Percentiles rank a stretch among this genome's conserved stretches.
phyloP scores from a whole-genome alignment of 2,329 filamentous ascomycete species.

The Fusarium anthophilum region DNA sequence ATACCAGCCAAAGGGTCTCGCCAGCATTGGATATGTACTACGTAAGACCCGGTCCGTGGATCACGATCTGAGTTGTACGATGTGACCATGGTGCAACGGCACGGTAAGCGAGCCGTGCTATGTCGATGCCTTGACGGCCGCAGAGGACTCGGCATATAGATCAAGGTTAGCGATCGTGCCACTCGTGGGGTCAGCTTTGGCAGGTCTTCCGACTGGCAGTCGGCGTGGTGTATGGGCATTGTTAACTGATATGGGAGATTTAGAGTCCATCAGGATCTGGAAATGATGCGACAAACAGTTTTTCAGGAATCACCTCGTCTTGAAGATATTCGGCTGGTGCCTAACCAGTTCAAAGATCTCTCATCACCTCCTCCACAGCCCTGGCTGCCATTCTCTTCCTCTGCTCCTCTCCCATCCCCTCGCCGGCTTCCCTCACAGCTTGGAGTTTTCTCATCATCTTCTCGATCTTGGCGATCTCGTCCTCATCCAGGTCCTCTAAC shows the following conservation, averaged over 20 bases:
- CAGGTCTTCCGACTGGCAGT: neutral
- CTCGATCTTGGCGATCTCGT: slow-evolving; percentile 68
- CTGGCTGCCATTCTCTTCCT: slow-evolving; percentile 68
- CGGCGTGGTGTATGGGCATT: neutral
- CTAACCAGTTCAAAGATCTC: slow-evolving; percentile 54
- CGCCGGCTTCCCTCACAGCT: slow-evolving; percentile 67
- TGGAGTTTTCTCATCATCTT: slow-evolving; percentile 72
- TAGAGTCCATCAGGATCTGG: neutral
- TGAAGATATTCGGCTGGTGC: neutral
- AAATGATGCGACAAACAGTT: neutral
- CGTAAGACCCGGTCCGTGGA: neutral
- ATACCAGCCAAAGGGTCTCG: slow-evolving; percentile 4
- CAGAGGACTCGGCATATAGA: slow-evolving; percentile 3
- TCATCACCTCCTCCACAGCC: slow-evolving; percentile 73
- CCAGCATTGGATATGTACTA: slow-evolving; percentile 7
- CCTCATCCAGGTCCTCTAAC: slow-evolving; percentile 55
- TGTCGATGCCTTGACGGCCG: neutral
- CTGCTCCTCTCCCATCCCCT: slow-evolving; percentile 68
- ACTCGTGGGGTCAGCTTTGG: neutral
- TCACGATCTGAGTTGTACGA: slow-evolving; percentile 22
- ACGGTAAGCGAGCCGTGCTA: slow-evolving; percentile 17
- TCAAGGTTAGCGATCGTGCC: neutral
- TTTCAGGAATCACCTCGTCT: neutral
- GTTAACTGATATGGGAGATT: neutral
- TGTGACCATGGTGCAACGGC: slow-evolving; percentile 24